A percentile compares a stretch with the other conserved stretches of the same genome.
These are phyloP conservation scores for Nitzschia sp. DNA, from an alignment of 108 stramenopile species.

Conservation along the genomic window DNA sequence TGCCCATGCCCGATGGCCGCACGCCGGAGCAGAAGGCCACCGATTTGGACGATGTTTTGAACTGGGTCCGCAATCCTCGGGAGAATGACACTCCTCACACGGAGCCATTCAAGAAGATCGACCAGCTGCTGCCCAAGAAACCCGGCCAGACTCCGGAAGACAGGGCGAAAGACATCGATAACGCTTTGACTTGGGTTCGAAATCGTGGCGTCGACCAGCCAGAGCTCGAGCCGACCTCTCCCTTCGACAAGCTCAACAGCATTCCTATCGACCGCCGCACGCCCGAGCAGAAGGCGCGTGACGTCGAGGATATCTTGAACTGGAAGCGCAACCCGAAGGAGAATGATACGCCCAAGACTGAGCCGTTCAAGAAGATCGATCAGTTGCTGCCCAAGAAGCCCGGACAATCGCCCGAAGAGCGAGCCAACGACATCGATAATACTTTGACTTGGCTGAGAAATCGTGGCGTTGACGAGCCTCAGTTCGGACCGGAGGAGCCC, in stretches of 20 bases:
- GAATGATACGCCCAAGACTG: background rate
- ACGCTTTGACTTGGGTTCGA: slow-evolving; percentile 39
- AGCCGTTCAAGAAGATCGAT: slow-evolving; percentile 23
- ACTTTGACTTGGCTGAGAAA: slow-evolving; percentile 32
- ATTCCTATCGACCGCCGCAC: slow-evolving; percentile 21
- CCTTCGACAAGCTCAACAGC: slow-evolving; percentile 22
- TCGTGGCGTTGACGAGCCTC: slow-evolving; percentile 8
- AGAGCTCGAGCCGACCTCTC: background rate
- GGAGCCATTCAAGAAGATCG: slow-evolving; percentile 19
- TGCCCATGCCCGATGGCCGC: slow-evolving; percentile 13
- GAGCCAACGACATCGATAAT: slow-evolving; percentile 20
- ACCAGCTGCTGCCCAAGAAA: slow-evolving; percentile 21
- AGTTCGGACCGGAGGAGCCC: slow-evolving; percentile 6
- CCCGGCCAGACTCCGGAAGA: slow-evolving; percentile 21
- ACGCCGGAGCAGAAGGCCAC: slow-evolving; percentile 9
- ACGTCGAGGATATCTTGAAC: slow-evolving; percentile 28
- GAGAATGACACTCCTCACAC: slow-evolving; percentile 4
- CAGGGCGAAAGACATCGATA: slow-evolving; percentile 31
- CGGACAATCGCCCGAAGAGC: slow-evolving; percentile 23
- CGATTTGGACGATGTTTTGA: slow-evolving; percentile 7
- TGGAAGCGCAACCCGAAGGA: slow-evolving; percentile 37
- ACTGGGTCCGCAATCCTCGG: slow-evolving; percentile 25
- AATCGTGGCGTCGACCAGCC: slow-evolving; percentile 6
- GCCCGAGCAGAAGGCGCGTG: slow-evolving; percentile 20
- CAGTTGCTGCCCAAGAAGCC: slow-evolving; percentile 32